These are phyloP conservation scores for Nissolia schottii DNA, from an alignment of 306 rosid species.

Conservation along the genomic window DNA sequence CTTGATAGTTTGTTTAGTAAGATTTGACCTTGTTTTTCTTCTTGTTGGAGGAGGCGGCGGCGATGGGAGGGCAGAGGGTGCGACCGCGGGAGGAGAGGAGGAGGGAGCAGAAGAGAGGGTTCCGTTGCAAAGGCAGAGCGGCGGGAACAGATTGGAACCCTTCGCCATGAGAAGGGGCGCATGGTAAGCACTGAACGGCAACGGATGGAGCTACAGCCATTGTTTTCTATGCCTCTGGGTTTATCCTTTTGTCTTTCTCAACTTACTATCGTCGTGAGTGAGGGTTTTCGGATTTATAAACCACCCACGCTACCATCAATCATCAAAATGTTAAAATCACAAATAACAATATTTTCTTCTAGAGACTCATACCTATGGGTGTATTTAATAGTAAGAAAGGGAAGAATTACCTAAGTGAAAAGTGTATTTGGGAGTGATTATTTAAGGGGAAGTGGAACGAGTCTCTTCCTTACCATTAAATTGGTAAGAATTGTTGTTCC, in stretches of 20 bases:
- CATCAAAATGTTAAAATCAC: no score
- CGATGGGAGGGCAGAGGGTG: conserved; percentile 15
- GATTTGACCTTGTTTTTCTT: conserved; percentile 43
- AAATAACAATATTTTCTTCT: no score
- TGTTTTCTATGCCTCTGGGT: not conserved
- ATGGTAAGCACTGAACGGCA: conserved; percentile 35
- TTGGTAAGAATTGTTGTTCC: no score
- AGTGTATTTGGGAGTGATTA: no score
- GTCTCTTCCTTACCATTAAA: no score
- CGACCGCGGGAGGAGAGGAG: conserved; percentile 42
- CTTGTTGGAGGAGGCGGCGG: conserved; percentile 44
- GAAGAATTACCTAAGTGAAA: no score
- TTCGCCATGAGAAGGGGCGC: conserved; percentile 2
- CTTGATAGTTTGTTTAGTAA: not conserved
- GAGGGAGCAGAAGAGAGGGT: conserved; percentile 39
- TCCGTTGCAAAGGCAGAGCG: conserved; percentile 31
- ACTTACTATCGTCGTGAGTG: no score
- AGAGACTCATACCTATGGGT: no score
- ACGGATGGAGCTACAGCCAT: conserved; percentile 44
- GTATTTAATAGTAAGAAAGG: no score
- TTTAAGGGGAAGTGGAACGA: no score
- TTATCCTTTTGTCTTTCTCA: not conserved
- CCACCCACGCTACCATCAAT: no score
- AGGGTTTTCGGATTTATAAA: no score
- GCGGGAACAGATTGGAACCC: conserved; percentile 9